Base-by-base conservation (phyloP, 2,329 filamentous ascomycete genomes). In the Diaporthe citri region DNA sequence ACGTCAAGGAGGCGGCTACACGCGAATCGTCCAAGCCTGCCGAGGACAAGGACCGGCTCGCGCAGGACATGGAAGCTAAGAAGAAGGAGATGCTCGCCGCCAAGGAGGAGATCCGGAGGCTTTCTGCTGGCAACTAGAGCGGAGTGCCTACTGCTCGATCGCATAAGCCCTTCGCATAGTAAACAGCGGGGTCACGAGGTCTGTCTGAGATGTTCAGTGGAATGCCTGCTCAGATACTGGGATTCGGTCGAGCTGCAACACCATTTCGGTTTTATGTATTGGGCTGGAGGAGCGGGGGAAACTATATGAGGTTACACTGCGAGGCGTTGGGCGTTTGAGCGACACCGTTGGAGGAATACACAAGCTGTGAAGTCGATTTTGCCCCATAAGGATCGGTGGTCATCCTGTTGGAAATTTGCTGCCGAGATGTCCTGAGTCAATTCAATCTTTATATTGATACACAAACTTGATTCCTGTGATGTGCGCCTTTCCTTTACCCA, bases 51-150 rank as follows among this genome's bases (percentile, higher is more conserved):
- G 84, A 84, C 60, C 80, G 81, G 74, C 82, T 83, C 52, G 81
- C 81, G 22, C 81, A 80, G 75, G 84, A 86, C 60, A 83, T 90
- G 52, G 87, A 87, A 71, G 83, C 84, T 48, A 84, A 84, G 39
- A 90, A 90, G 84, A 82, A 80, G 75, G 83, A 88, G 46, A 82
- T 90, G 22, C 83, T 87, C 22, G 83, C 83, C 62, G 83, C 83
- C 43, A 82, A 83, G 72, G 80, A 78, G 36, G 76, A 80, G 55
- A 74, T 80, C 36, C 60, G 67, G 4, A 56, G 48, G n/a, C 72
- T 72, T 51, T 59, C 59, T 17, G 69, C 46, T 10, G 39, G 69
- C 15, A 70, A 56, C 20, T 75, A 59, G 34, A 72, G 36, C 52
- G 6, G 22, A 34, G 10, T n/a, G 9, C 4, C 22, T 7, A 36